A percentile compares a stretch with the other conserved stretches of the same genome.
Conservation (phyloP, 768 basidiomycete genomes). For the Suillus discolor region DNA sequence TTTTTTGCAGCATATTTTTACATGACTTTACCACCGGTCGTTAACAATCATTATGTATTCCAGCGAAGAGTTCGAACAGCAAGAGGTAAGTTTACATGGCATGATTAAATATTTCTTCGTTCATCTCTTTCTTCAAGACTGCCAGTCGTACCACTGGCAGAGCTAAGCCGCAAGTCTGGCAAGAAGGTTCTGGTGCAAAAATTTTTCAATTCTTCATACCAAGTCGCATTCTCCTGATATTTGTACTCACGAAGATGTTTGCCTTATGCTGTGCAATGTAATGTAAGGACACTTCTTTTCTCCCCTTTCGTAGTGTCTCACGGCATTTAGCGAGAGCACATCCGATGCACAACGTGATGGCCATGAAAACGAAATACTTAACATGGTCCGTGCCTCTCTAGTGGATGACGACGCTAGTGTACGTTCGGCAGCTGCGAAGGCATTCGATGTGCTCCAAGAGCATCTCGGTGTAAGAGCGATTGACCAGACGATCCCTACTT, state of each 20-base stretch:
- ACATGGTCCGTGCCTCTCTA: slow-evolving; percentile 78
- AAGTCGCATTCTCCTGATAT: slow-evolving; percentile 64
- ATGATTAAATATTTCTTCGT: slow-evolving; percentile 6
- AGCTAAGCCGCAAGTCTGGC: slow-evolving; percentile 94
- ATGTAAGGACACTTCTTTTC: slow-evolving; percentile 54
- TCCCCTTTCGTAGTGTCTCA: neutral
- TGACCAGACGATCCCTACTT: slow-evolving; percentile 94
- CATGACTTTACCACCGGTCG: slow-evolving; percentile 13
- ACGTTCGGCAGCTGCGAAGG: slow-evolving; percentile 84
- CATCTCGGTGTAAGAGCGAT: slow-evolving; percentile 89
- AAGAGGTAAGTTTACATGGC: slow-evolving; percentile 61
- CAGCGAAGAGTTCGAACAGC: slow-evolving; percentile 79
- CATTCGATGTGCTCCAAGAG: slow-evolving; percentile 92
- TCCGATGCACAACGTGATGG: slow-evolving; percentile 83
- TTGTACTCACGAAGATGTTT: slow-evolving; percentile 80
- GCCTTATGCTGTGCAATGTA: slow-evolving; percentile 83
- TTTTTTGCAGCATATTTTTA: neutral
- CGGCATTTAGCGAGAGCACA: slow-evolving; percentile 68
- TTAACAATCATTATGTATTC: slow-evolving; percentile 92
- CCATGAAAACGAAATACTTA: slow-evolving; percentile 86
- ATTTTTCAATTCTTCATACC: slow-evolving; percentile 75
- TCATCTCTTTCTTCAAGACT: slow-evolving; percentile 53
- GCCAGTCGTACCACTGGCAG: slow-evolving; percentile 85
- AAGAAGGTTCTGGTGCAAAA: slow-evolving; percentile 86
- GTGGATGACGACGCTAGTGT: slow-evolving; percentile 89